Evolutionary conservation across 176 grass and related monocot genomes (phyloP), one percentile per base, ranked within the genome.

Genomic region (Miscanthus lutarioriparius): DNA sequence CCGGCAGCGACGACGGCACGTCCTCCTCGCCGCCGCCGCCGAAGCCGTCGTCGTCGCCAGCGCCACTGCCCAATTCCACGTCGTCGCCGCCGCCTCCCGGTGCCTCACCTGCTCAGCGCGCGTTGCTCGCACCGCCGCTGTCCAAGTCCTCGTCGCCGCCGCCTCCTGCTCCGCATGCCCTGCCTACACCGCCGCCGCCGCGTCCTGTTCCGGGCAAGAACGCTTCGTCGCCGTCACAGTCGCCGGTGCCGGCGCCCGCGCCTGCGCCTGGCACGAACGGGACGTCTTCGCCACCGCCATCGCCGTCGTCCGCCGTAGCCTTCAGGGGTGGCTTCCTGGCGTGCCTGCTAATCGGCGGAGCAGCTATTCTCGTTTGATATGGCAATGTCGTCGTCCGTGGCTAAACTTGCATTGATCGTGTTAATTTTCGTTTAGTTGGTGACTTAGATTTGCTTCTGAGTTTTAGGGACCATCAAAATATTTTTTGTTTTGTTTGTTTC

Each of bases 361-460:
- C 80, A 25, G n/a, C 72, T 1, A 13, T 83, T 66, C 30, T 90
- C 7, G 67, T 43, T 37, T 90, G 37, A 86, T 78, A 1, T 35
- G 14, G 5, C 62, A 7, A 15, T 13, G 2, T 15, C 23, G 10
- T 27, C n/a, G n/a, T 64, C 25, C 4, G 27, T 64, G 27, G 5
- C 0, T 16, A 30, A 64, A 64, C n/a, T 25, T 62, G 58, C 58
- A 30, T 15, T 30, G 62, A 15, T 64, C 62, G 5, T 32, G 62
- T 64, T 64, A 12, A 62, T 36, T 35, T 1, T 19, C 25, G 12
- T 33, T 19, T 67, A 19, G 64, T 36, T 35, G 30, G 64, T 67
- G 64, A 33, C 28, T 67, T 67, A 65, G 62, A 33, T 32, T 70
- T 23, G 36, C 67, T 70, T 41, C 4, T 70, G 22, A 70, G 10